Evolutionary conservation across 495 filamentous ascomycete species (phyloP), one percentile per base, ranked within the genome.

Genomic region (Daldinia loculata): DNA sequence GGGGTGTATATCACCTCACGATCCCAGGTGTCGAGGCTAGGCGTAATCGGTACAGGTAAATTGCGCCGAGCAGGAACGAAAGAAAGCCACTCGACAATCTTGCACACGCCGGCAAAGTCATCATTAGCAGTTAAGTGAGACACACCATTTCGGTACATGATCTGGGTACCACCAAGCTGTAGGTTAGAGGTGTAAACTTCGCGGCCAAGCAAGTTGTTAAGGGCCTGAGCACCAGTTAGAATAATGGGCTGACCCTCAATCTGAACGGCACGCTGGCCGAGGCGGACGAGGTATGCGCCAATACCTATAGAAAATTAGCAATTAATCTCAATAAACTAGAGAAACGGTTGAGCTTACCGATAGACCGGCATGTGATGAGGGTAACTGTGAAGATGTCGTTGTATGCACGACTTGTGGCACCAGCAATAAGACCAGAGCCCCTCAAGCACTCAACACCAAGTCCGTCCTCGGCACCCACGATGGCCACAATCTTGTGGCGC

Each of bases 71-170:
- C 96, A 26, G 95, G 95, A 24, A 99, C 92, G 77, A 93, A 99
- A 3, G 93, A 92, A 84, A 99, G 89, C 95, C 95, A 99, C 74
- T 97, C 90, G 30, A 98, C 91, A 76, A 99, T 98, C 89, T 97
- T 97, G 81, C 92, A 90, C 14, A 99, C 93, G 87, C 95, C 95
- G 69, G 93, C 93, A 66, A 98, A 98, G 85, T 99, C 95, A 78
- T 99, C 95, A 75, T 90, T 92, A 77, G 95, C 95, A 67, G 95
- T 98, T 91, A 98, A 92, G 84, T 99, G 95, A 8, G 96, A 98
- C 27, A 99, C 96, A 87, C 95, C 95, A 78, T 99, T 99, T 84
- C 91, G 95, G 88, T 99, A 98, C 95, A 99, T 99, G 86, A 99
- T 99, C 83, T 99, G 95, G 43, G 95, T 98, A 74, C 95, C 95